Conservation (phyloP, 108 stramenopile genomes). For the Epipyxis sp. region DNA sequence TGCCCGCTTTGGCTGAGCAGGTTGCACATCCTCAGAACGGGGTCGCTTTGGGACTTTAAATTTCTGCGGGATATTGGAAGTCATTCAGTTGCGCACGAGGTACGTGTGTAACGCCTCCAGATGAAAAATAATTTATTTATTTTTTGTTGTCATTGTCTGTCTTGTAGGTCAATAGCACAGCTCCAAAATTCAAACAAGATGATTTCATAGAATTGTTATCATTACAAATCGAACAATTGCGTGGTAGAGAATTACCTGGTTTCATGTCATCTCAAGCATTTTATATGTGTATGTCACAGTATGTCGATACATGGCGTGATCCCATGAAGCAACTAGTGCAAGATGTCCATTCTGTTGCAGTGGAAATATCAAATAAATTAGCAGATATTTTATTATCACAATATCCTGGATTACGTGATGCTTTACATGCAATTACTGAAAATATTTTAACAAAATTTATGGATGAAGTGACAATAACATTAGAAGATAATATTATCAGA, state of each 20-base stretch:
- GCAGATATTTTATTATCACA: conserved; percentile 36
- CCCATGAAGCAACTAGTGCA: conserved; percentile 39
- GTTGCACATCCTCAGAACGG: conserved; percentile 31
- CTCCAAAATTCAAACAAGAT: conserved; percentile 43
- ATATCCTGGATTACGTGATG: conserved; percentile 42
- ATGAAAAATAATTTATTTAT: conserved; percentile 5
- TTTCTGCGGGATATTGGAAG: conserved; percentile 23
- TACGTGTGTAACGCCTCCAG: no score
- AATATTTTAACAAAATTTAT: no score
- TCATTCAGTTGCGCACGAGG: no score
- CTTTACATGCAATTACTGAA: no score
- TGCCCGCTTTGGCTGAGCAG: no score
- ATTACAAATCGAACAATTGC: conserved; percentile 46
- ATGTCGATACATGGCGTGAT: conserved; percentile 50
- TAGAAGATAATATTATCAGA: conserved; percentile 37
- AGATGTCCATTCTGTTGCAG: conserved; percentile 37
- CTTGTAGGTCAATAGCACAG: background rate
- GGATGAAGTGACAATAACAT: conserved; percentile 24
- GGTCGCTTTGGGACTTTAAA: conserved; percentile 13
- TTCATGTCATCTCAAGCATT: conserved; percentile 53
- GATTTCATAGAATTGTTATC: conserved; percentile 42
- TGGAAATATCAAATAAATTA: conserved; percentile 40
- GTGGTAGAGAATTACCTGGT: conserved; percentile 53
- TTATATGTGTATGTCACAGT: conserved; percentile 55
- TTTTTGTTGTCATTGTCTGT: background rate